Base-by-base conservation (phyloP, 495 filamentous ascomycete species). In the Xylaria intraflava region DNA sequence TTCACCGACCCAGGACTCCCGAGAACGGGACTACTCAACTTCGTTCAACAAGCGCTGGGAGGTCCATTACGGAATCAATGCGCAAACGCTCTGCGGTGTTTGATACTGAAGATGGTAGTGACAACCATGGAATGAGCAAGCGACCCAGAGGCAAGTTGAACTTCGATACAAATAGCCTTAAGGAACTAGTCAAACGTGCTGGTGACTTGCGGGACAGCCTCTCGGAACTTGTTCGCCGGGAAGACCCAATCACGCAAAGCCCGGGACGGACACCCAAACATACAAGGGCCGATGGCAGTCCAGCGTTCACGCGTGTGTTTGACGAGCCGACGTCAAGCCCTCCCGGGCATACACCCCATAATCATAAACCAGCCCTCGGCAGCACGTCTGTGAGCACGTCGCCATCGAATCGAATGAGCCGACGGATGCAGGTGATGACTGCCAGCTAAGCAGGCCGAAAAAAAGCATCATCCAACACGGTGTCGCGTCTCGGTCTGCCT, bases 161-260 rank as follows among this genome's bases (percentile, higher is more conserved):
- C 12, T 96, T 96, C 59, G 90, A 95, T 64, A 95, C 90, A 9
- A 89, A 86, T 29, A 94, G 88, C 52, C 81, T 96, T 19, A 83
- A 85, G 54, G 88, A 92, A 65, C 76, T 96, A 43, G 90, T 96
- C 16, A 83, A 88, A 52, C 85, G 90, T 35, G 90, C 91, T 2
- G 85, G 84, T 27, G 83, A 83, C 11, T 78, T 95, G 20, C 86
- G 80, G 9, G 82, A 87, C 54, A 78, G 80, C 5, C 69, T 91
- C 44, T 85, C 86, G 41, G 87, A 91, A 49, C 74, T 87, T 11
- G 81, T 93, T 56, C 86, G 89, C 47, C 83, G 84, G 61, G 88
- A 87, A 38, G 90, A 95, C 62, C 83, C 85, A 36, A 76, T 84
- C 16, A 73, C 85, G 16, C 75, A 83, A 35, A 87, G 77, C 55